Percentiles rank a stretch among this genome's conserved stretches.
phyloP scores from a whole-genome alignment of 2,329 filamentous ascomycete genomes.

The Falciphora oryzae region DNA sequence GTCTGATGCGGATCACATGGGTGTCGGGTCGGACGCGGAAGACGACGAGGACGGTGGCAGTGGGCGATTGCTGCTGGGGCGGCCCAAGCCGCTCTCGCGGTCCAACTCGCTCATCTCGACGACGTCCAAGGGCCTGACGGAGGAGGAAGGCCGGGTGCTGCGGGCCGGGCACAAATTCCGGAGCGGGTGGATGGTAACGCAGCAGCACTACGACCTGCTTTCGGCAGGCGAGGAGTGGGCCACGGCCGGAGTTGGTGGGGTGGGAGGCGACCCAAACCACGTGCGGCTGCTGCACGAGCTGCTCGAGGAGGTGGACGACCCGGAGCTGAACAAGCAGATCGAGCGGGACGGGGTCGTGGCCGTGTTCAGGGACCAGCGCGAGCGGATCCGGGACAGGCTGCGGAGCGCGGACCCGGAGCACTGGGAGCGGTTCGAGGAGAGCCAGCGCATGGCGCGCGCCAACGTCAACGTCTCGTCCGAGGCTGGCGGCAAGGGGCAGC shows the following conservation, averaged over 20 bases:
- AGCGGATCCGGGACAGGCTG: constrained; percentile 42
- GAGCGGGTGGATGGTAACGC: constrained; percentile 40
- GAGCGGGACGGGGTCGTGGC: constrained; percentile 53
- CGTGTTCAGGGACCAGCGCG: constrained; percentile 54
- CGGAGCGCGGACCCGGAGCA: constrained; percentile 60
- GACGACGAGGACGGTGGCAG: constrained; percentile 35
- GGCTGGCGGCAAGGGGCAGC: constrained; percentile 11
- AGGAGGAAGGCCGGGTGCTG: constrained; percentile 52
- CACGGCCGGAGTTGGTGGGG: constrained; percentile 13
- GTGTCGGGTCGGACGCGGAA: constrained; percentile 39
- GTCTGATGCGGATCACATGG: constrained; percentile 11
- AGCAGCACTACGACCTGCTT: constrained; percentile 45
- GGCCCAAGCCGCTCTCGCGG: constrained; percentile 34
- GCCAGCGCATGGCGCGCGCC: constrained; percentile 52
- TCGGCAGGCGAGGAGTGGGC: constrained; percentile 35
- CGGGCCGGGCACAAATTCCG: constrained; percentile 54
- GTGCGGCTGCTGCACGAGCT: constrained; percentile 52
- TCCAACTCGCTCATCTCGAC: constrained; percentile 46
- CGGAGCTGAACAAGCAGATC: constrained; percentile 47
- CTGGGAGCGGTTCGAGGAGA: constrained; percentile 57
- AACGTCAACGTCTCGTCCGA: constrained; percentile 37
- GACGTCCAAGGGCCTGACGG: constrained; percentile 44
- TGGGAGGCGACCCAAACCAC: constrained; percentile 45
- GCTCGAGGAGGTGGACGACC: constrained; percentile 57
- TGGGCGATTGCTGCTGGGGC: constrained; percentile 22